phyloP scores from a whole-genome alignment of 2,329 filamentous ascomycete species.

The Pseudocercospora macadamiae region DNA sequence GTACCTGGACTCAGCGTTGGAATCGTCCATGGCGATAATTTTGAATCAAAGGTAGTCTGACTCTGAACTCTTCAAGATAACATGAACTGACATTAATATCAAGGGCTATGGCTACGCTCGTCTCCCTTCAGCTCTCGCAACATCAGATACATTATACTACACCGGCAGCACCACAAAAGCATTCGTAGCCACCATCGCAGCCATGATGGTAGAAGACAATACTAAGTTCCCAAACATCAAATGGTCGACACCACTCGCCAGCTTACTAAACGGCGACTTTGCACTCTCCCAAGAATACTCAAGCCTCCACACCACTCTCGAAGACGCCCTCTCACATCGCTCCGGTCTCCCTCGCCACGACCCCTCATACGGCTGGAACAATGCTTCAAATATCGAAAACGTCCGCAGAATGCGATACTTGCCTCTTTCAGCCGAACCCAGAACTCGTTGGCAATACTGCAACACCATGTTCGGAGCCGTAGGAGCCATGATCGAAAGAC shows the following conservation, averaged over 20 bases:
- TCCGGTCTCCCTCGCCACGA: conserved; percentile 37
- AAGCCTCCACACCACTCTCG: conserved; percentile 35
- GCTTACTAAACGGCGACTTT: conserved; percentile 38
- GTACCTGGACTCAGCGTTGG: conserved; percentile 19
- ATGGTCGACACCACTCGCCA: conserved; percentile 40
- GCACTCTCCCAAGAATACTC: conserved; percentile 32
- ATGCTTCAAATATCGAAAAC: conserved; percentile 28
- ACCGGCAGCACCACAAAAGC: conserved; percentile 34
- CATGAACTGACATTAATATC: background rate
- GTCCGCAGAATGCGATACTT: conserved; percentile 51
- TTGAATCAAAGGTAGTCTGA: conserved; percentile 2
- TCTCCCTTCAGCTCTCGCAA: conserved; percentile 12
- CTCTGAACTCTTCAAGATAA: background rate
- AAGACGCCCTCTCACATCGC: conserved; percentile 39
- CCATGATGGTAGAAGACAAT: conserved; percentile 21
- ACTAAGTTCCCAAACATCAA: conserved; percentile 3
- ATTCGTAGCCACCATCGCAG: conserved; percentile 28
- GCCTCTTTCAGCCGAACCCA: conserved; percentile 48
- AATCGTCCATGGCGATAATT: background rate
- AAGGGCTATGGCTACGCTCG: conserved; percentile 21
- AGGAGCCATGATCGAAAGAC: conserved; percentile 50
- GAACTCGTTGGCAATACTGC: conserved; percentile 53
- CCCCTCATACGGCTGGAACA: conserved; percentile 12
- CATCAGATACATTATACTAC: conserved; percentile 32
- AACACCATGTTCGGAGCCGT: conserved; percentile 56